phyloP scores from a whole-genome alignment of 768 basidiomycete genomes.

The Suillus subalutaceus region DNA sequence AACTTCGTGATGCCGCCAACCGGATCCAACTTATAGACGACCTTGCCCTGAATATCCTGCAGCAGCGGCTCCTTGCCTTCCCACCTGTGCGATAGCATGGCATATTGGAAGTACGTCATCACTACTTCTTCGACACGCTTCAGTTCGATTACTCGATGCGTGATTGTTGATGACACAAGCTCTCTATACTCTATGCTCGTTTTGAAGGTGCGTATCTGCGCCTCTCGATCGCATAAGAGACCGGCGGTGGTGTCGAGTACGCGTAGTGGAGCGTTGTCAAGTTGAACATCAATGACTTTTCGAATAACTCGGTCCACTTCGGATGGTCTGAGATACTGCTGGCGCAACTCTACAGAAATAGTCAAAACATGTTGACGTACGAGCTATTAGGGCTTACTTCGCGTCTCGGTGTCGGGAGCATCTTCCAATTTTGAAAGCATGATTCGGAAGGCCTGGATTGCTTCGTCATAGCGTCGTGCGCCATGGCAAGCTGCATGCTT shows the following conservation, averaged over 20 bases:
- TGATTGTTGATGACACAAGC: not conserved
- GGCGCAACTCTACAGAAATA: not conserved
- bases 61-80: not conserved
- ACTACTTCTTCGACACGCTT: not conserved
- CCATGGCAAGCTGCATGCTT: too few relatives aligned
- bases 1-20: not conserved
- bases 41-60: not conserved
- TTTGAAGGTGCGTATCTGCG: not conserved
- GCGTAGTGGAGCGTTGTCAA: not conserved
- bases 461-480: too few relatives aligned
- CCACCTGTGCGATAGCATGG: not conserved
- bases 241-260: not conserved
- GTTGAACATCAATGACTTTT: not conserved
- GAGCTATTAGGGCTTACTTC: not conserved
- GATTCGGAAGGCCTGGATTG: not conserved
- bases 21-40: not conserved
- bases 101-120: not conserved
- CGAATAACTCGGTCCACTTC: not conserved
- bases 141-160: not conserved
- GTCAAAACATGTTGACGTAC: not conserved
- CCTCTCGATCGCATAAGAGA: not conserved
- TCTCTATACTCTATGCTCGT: not conserved
- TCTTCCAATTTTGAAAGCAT: not conserved
- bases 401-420: not conserved
- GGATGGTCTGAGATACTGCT: not conserved